phyloP scores from a whole-genome alignment of 768 basidiomycete species.

The Phaeolepiota aurea region DNA sequence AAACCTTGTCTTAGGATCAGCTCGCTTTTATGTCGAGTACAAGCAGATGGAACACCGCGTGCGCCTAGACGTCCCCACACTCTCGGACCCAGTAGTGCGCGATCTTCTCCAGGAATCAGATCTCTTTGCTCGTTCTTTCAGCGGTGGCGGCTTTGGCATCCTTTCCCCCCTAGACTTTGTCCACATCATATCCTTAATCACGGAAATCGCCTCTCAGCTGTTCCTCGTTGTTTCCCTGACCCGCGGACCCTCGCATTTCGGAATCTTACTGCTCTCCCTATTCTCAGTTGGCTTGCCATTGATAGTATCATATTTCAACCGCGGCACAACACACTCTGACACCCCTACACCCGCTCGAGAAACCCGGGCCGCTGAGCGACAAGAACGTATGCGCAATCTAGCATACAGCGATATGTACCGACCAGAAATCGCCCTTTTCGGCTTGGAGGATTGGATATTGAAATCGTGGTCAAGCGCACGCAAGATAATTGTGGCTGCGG shows the following conservation, averaged over 20 bases:
- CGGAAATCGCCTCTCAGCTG: slow-evolving; percentile 68
- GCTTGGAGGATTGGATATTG: slow-evolving; percentile 79
- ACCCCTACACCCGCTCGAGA: slow-evolving; percentile 43
- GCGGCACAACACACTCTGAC: slow-evolving; percentile 32
- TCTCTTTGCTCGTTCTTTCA: slow-evolving; percentile 76
- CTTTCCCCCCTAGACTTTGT: slow-evolving; percentile 76
- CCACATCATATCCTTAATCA: slow-evolving; percentile 59
- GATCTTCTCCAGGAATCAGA: slow-evolving; percentile 84
- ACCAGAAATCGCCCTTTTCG: slow-evolving; percentile 78
- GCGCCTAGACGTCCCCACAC: slow-evolving; percentile 70
- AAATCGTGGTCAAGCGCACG: slow-evolving; percentile 66
- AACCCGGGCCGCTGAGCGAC: slow-evolving; percentile 56
- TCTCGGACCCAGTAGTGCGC: slow-evolving; percentile 63
- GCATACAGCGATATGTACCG: slow-evolving; percentile 70
- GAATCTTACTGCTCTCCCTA: slow-evolving; percentile 52
- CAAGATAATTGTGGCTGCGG: slow-evolving; percentile 49
- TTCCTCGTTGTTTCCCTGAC: slow-evolving; percentile 62
- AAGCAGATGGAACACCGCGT: slow-evolving; percentile 73
- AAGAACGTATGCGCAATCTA: slow-evolving; percentile 67
- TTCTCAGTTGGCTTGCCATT: slow-evolving; percentile 54
- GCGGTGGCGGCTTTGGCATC: slow-evolving; percentile 68
- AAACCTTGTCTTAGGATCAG: slow-evolving; percentile 62
- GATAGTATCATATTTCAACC: slow-evolving; percentile 42
- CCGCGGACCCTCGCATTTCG: slow-evolving; percentile 42
- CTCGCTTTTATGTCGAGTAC: slow-evolving; percentile 68